Conservation (phyloP, 345 rosid species). For the Eucalyptus cloeziana region DNA sequence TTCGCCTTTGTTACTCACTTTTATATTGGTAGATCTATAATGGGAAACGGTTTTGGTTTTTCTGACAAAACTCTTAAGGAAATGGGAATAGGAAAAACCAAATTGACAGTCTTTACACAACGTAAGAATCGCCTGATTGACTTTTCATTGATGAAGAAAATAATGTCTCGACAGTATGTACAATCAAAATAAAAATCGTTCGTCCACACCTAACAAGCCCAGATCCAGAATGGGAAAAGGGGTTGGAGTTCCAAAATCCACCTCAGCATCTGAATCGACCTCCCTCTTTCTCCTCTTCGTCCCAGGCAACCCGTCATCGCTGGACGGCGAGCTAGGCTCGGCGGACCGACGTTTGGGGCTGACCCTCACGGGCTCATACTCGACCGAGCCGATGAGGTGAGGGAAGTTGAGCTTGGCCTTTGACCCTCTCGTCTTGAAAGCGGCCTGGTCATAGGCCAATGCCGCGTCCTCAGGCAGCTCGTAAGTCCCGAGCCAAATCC, state of each 20-base stretch:
- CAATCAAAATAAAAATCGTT: background rate
- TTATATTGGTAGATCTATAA: background rate
- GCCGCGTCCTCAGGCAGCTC: conserved; percentile 42
- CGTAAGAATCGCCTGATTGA: background rate
- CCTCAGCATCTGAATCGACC: background rate
- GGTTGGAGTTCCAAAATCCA: background rate
- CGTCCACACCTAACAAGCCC: background rate
- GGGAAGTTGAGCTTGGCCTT: conserved; percentile 37
- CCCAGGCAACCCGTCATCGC: background rate
- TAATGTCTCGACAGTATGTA: background rate
- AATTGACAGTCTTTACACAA: background rate
- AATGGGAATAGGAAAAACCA: background rate
- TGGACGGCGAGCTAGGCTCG: background rate
- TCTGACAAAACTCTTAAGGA: background rate
- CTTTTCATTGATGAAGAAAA: background rate
- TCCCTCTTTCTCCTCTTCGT: background rate
- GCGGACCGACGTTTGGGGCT: conserved; percentile 21
- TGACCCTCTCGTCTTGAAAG: conserved; percentile 32
- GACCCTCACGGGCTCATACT: conserved; percentile 23
- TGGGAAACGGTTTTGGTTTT: background rate
- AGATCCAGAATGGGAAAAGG: background rate
- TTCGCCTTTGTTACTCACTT: background rate
- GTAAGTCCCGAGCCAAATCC: conserved; percentile 43
- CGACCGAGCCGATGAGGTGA: conserved; percentile 10
- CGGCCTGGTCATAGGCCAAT: conserved; percentile 34